Evolutionary conservation across 2,329 filamentous ascomycete genomes (phyloP).

Genomic region (Lasiodiplodia gonubiensis): DNA sequence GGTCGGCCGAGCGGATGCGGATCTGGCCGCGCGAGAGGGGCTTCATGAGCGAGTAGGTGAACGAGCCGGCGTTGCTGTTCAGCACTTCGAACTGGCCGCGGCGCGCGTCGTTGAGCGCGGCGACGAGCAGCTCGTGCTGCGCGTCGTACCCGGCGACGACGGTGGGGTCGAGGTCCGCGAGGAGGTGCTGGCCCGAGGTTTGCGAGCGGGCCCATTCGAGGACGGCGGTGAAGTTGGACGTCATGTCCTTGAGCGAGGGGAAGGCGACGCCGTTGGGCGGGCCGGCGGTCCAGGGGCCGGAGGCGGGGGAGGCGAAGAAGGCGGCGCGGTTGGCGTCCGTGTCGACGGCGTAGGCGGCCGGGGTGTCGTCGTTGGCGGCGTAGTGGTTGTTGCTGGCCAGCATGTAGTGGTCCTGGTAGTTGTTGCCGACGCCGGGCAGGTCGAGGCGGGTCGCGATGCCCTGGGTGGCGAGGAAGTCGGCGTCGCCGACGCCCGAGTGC

Average conservation of each 20-base stretch:
- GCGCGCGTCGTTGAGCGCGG: constrained; percentile 6
- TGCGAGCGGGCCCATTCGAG: neutral
- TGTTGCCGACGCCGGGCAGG: constrained; percentile 40
- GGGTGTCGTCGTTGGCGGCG: constrained; percentile 35
- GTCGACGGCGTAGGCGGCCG: constrained; percentile 21
- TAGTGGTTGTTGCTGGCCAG: constrained; percentile 32
- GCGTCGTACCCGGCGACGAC: constrained; percentile 28
- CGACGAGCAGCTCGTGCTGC: constrained; percentile 23
- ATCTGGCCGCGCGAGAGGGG: constrained; percentile 38
- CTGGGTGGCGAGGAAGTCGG: constrained; percentile 37
- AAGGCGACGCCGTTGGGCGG: constrained; percentile 28
- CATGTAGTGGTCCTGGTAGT: constrained; percentile 38
- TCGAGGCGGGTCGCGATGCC: constrained; percentile 37
- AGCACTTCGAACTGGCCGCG: constrained; percentile 28
- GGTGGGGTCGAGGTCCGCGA: neutral
- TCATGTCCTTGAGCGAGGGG: constrained; percentile 26
- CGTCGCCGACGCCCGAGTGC: constrained; percentile 64
- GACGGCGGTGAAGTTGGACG: constrained; percentile 19
- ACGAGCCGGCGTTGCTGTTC: constrained; percentile 24
- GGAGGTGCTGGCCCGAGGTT: constrained; percentile 5
- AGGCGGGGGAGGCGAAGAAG: constrained; percentile 1
- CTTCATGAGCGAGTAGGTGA: constrained; percentile 31
- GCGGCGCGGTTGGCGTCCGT: constrained; percentile 7
- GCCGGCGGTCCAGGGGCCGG: constrained; percentile 28
- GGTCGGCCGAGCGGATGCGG: constrained; percentile 33